These are phyloP conservation scores for Drechslerella coelobrocha DNA, from an alignment of 2,329 filamentous ascomycete species.

Conservation along the genomic window DNA sequence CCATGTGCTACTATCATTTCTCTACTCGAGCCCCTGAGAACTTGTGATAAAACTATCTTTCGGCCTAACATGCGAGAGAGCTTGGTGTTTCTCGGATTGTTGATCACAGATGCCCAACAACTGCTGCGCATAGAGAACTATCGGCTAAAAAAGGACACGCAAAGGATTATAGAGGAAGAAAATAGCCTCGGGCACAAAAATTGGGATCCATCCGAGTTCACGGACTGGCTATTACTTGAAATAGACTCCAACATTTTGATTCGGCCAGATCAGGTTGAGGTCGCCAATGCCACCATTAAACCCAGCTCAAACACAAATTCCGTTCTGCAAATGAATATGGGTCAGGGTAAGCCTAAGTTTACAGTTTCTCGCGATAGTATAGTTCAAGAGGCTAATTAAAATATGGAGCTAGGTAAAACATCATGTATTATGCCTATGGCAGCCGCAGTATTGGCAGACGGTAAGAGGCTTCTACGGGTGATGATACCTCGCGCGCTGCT, in stretches of 20 bases:
- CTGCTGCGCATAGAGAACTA: conserved; percentile 36
- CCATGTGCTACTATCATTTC: conserved; percentile 30
- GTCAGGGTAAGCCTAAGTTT: conserved; percentile 65
- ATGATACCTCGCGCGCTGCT: conserved; percentile 67
- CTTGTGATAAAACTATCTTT: conserved; percentile 27
- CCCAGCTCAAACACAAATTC: conserved; percentile 65
- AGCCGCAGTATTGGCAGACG: conserved; percentile 61
- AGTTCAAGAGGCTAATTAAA: conserved; percentile 25
- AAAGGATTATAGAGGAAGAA: conserved; percentile 57
- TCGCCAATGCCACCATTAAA: conserved; percentile 67
- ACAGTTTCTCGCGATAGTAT: not conserved
- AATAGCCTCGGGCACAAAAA: conserved; percentile 64
- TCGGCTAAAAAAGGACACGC: conserved; percentile 23
- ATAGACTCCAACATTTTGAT: conserved; percentile 70
- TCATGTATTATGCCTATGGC: conserved; percentile 66
- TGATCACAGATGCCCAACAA: conserved; percentile 30
- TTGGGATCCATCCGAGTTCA: conserved; percentile 64
- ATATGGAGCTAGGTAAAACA: conserved; percentile 63
- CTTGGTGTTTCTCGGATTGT: conserved; percentile 24
- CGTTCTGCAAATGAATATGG: conserved; percentile 73
- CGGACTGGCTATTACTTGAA: conserved; percentile 71
- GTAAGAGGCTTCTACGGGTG: conserved; percentile 62
- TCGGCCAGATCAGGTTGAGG: conserved; percentile 68
- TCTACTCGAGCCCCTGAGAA: conserved; percentile 28
- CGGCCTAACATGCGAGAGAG: conserved; percentile 25